Base-by-base conservation (phyloP, 2,329 filamentous ascomycete genomes). In the Tolypocladium ophioglossoides region DNA sequence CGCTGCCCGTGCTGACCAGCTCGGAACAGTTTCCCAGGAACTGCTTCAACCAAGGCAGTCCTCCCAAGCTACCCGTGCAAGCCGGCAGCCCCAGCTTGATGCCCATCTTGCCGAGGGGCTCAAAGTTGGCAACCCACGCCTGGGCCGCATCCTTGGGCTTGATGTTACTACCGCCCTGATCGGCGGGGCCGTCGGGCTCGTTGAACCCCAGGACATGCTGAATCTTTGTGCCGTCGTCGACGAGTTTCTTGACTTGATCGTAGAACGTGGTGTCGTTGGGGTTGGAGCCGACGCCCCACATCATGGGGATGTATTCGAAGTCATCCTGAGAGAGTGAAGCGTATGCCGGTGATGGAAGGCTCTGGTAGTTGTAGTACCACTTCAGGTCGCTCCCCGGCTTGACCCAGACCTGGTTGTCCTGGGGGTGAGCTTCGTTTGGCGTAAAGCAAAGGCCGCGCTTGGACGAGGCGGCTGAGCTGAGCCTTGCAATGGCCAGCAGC, bases 301-400 rank as follows among this genome's bases (percentile, higher is more conserved):
- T 79, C 87, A 91, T 90, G 51, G 89, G 88, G 1, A 92, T 83
- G 68, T 89, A 94, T 66, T 88, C 78, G 61, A 92, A 81, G 16
- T 76, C 68, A 16, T 74, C 71, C 61, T 84, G 79, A 0, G 76
- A 61, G 34, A 75, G 63, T 51, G 74, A 68, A 41, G 68, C 59
- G 64, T 78, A 85, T 44, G 72, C 72, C 0, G 75, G 57, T 0
- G 83, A 80, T 1, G 87, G 86, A 4, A 68, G 65, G 22, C 74
- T 64, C 30, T 72, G 69, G 69, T 91, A 94, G 73, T 91, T 92
- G 78, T 92, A 94, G 75, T 94, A 94, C 89, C 89, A 94, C 3
- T 83, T 86, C 54, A 92, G 70, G 44, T 83, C 79, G 20, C 78
- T 80, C 39, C 74, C 75, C 7, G 72, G 52, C 46, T 74, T 67